Base-by-base conservation (phyloP, 768 basidiomycete species). In the Pholiota microspora region DNA sequence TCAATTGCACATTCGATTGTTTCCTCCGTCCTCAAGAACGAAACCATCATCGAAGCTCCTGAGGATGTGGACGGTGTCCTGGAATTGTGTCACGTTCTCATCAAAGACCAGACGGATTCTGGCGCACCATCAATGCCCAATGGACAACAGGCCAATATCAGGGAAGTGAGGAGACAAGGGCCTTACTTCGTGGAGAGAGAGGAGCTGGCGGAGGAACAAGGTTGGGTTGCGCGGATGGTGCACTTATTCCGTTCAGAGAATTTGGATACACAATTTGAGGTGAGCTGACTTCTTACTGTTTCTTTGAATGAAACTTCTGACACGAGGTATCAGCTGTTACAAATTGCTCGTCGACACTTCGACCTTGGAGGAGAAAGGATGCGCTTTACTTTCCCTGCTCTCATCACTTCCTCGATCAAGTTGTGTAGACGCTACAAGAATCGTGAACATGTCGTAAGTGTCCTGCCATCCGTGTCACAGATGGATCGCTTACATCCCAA, bases 211-310 rank as follows among this genome's bases (percentile, higher is more conserved):
- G 97, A 99, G 69, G 97, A 99, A 69, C 97, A 99, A 64, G 97
- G 97, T 0, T 99, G 97, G 97, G 85, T 98, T 13, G 96, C 97
- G 35, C 77, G 96, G 58, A 98, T 98, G 92, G 90, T 98, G 2
- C 97, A 99, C 75, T 69, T 98, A 28, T 97, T 98, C 83, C 77
- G 87, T 18, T 81, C 92, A 0, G 93, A 97, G 48, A 89, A 91
- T 24, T 69, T 98, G 59, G 89, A 82, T 61, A 82, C 87, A 12
- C 97, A 99, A 64, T 96, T 94, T 60, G 88, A 94, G 80, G 95
- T 92, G 56, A 24, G 84, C 67, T 16, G 21, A 8, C 10, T 18
- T 13, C 18, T 49, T 36, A 27, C 44, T 21, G 45, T 28, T 31
- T 31, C 52, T 31, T 61, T 2, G 55, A 24, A 18, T 34, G 15